Base-by-base conservation (phyloP, 2,329 filamentous ascomycete species). In the Raffaelea deltoideospora region DNA sequence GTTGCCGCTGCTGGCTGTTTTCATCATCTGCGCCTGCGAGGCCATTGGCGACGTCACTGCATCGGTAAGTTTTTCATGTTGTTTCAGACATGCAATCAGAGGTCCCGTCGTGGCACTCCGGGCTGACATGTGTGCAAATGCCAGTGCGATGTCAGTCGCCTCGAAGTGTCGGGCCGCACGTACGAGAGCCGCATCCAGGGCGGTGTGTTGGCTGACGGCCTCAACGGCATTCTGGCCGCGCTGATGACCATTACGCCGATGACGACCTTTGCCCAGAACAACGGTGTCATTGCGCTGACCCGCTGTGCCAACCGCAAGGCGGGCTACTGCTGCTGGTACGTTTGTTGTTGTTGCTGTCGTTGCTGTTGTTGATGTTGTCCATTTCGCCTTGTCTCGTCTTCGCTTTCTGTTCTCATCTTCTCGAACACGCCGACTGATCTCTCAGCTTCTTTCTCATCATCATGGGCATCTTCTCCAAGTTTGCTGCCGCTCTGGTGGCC, bases 381-480 rank as follows among this genome's bases (percentile, higher is more conserved):
- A n/a, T n/a, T n/a, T n/a, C n/a, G n/a, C n/a, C n/a, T 9, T 19
- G 10, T 32, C 30, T 32, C 20, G 18, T 32, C 10, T 56, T 56
- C 43, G 39, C 50, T n/a, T n/a, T n/a, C n/a, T n/a, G n/a, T n/a
- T n/a, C n/a, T n/a, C n/a, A n/a, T n/a, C n/a, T n/a, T n/a, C n/a
- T n/a, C n/a, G n/a, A n/a, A n/a, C n/a, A n/a, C n/a, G n/a, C n/a
- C n/a, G n/a, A n/a, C 45, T 18, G 33, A n/a, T 13, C 8, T 8
- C 57, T 72, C 22, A 34, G 32, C 53, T 65, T 80, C 48, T 86
- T 86, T 62, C 67, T 90, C 10, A 57, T 90, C 42, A 54, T 90
- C 45, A 85, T 86, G 73, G 84, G 84, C 14, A 61, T 90, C 42
- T 85, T 88, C 47, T 73, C 80, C 46, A 90, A 90, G 56, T 87